Percentiles rank a stretch among this genome's conserved stretches.
phyloP scores from a whole-genome alignment of 805 yeast species.

The Priceomyces medius region DNA sequence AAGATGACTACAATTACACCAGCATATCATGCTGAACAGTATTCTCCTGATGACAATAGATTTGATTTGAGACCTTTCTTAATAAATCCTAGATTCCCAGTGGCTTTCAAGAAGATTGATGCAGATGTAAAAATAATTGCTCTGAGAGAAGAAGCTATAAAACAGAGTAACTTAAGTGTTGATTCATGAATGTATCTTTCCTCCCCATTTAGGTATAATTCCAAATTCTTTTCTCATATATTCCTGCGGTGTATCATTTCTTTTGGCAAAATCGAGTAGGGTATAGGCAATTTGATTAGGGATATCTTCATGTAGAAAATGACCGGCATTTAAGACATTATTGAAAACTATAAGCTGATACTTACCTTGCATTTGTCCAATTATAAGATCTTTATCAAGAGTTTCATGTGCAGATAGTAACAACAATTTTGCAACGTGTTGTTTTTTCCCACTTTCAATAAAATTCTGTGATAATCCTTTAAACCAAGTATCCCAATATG shows the following conservation, averaged over 20 bases:
- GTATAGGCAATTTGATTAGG: conserved; percentile 67
- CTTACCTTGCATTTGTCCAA: conserved; percentile 98
- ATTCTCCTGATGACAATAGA: conserved; percentile 97
- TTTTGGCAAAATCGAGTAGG: conserved; percentile 46
- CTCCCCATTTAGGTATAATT: conserved; percentile 40
- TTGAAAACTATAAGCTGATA: conserved; percentile 82
- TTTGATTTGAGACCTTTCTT: conserved; percentile 95
- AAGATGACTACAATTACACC: conserved; percentile 98
- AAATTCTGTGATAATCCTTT: conserved; percentile 56
- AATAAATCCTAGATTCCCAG: conserved; percentile 82
- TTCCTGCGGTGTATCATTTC: conserved; percentile 39
- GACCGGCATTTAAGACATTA: conserved; percentile 63
- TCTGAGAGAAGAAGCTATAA: conserved; percentile 37
- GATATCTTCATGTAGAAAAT: conserved; percentile 91
- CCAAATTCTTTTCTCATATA: conserved; percentile 30
- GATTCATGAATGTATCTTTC: conserved; percentile 34
- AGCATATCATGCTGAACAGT: conserved; percentile 95
- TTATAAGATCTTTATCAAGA: conserved; percentile 77
- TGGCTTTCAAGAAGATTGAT: conserved; percentile 89
- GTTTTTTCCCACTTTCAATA: conserved; percentile 32
- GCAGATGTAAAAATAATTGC: conserved; percentile 61
- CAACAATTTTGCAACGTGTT: conserved; percentile 57
- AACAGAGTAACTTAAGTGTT: conserved; percentile 38
- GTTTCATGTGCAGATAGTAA: conserved; percentile 87
- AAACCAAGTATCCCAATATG: conserved; percentile 87